Percentiles rank a stretch among this genome's conserved stretches.
Conservation (phyloP, 495 filamentous ascomycete genomes). For the Monascus purpureus region DNA sequence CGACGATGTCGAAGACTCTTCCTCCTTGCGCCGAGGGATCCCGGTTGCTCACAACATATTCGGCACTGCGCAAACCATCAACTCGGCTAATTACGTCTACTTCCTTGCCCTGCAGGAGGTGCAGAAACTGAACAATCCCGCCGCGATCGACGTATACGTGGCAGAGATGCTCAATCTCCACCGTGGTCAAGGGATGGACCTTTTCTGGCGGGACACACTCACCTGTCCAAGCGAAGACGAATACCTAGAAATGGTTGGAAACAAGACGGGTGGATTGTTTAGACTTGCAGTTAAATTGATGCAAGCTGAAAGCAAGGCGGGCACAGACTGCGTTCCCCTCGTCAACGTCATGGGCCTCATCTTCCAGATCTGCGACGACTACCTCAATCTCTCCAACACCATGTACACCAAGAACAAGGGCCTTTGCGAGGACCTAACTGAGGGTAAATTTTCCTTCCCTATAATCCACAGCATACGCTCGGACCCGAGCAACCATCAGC, state of each 20-base stretch:
- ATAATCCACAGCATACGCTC: conserved; percentile 89
- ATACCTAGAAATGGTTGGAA: conserved; percentile 96
- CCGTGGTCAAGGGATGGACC: conserved; percentile 91
- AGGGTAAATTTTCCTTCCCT: conserved; percentile 96
- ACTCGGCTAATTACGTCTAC: conserved; percentile 94
- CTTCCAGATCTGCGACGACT: conserved; percentile 96
- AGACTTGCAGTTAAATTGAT: conserved; percentile 88
- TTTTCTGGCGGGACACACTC: conserved; percentile 91
- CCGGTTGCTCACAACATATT: conserved; percentile 94
- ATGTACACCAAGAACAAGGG: conserved; percentile 84
- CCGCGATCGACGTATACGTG: conserved; percentile 61
- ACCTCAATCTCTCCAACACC: conserved; percentile 62
- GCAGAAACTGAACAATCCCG: conserved; percentile 56
- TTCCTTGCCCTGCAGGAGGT: conserved; percentile 79
- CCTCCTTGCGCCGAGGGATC: conserved; percentile 68
- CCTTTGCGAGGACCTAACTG: conserved; percentile 89
- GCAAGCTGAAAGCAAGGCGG: conserved; percentile 67
- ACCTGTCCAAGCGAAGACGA: conserved; percentile 91
- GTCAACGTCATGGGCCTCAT: conserved; percentile 85
- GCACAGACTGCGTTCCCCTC: conserved; percentile 61
- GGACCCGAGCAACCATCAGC: conserved; percentile 62
- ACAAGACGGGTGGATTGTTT: conserved; percentile 96
- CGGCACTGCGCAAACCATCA: conserved; percentile 91
- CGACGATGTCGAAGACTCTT: conserved; percentile 84
- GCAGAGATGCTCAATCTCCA: conserved; percentile 91